These are phyloP conservation scores for Rhododendron henanense DNA, from an alignment of 148 eudicot genomes.

Conservation along the genomic window DNA sequence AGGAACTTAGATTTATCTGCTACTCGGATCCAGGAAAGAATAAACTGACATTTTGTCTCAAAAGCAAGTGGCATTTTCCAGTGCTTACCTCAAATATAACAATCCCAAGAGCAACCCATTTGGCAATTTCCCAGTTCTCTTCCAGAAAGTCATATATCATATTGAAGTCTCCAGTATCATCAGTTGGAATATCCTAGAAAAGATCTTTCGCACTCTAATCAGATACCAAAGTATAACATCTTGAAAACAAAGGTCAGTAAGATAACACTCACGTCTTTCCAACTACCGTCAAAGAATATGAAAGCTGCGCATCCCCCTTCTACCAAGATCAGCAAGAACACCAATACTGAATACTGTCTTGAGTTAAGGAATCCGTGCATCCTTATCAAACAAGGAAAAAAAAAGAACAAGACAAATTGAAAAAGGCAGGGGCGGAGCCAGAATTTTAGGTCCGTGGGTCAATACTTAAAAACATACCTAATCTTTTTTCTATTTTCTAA, in stretches of 20 bases:
- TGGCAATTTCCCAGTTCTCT: slow-evolving; percentile 65
- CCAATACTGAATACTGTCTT: slow-evolving; percentile 64
- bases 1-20: neutral
- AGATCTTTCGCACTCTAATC: neutral
- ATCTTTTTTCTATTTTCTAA: neutral
- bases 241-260: slow-evolving; percentile 1
- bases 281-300: slow-evolving; percentile 71
- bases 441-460: neutral
- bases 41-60: neutral
- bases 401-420: neutral
- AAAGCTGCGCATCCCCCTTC: slow-evolving; percentile 85
- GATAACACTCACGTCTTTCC: slow-evolving; percentile 62
- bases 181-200: slow-evolving; percentile 69
- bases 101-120: slow-evolving; percentile 90
- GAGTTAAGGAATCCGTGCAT: slow-evolving; percentile 49
- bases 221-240: slow-evolving; percentile 2
- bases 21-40: neutral
- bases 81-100: slow-evolving; percentile 74
- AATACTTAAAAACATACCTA: neutral
- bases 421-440: neutral
- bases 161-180: slow-evolving; percentile 75
- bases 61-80: neutral
- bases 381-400: neutral
- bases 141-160: slow-evolving; percentile 68
- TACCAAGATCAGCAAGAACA: slow-evolving; percentile 70